Evolutionary conservation across 345 rosid species (phyloP).

Genomic region (Eucalyptus leucophloia): DNA sequence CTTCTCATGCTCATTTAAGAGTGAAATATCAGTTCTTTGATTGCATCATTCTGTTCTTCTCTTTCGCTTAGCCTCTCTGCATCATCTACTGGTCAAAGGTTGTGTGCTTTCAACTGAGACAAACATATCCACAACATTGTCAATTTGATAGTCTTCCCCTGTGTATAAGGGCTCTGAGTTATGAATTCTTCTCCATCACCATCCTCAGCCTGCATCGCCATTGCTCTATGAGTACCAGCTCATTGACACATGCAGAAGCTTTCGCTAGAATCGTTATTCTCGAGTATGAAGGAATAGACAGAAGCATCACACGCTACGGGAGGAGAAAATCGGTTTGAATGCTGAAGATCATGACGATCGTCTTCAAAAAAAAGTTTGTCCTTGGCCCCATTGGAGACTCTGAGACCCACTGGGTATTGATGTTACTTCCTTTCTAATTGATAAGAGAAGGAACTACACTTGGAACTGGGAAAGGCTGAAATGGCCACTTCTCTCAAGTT

Average conservation of each 20-base stretch:
- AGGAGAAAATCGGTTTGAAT: background rate
- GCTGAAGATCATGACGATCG: background rate
- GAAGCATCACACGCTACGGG: background rate
- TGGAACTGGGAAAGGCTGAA: background rate
- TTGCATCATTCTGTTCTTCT: background rate
- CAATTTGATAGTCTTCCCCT: background rate
- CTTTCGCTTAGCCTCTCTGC: background rate
- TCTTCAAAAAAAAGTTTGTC: background rate
- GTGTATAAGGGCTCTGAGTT: background rate
- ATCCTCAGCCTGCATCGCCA: background rate
- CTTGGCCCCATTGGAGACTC: background rate
- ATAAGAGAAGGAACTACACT: background rate
- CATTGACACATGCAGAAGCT: background rate
- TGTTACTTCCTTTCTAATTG: background rate
- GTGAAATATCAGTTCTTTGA: background rate
- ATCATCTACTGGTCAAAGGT: background rate
- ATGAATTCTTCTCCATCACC: background rate
- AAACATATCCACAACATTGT: background rate
- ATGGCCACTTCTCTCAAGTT: background rate
- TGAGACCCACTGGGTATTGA: background rate
- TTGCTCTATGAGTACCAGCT: background rate
- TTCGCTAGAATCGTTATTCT: background rate
- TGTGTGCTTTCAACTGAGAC: background rate
- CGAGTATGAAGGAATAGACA: background rate
- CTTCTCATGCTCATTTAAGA: background rate